These are phyloP conservation scores for Annona cherimola DNA, from an alignment of 164 flowering plant genomes.

Conservation along the genomic window DNA sequence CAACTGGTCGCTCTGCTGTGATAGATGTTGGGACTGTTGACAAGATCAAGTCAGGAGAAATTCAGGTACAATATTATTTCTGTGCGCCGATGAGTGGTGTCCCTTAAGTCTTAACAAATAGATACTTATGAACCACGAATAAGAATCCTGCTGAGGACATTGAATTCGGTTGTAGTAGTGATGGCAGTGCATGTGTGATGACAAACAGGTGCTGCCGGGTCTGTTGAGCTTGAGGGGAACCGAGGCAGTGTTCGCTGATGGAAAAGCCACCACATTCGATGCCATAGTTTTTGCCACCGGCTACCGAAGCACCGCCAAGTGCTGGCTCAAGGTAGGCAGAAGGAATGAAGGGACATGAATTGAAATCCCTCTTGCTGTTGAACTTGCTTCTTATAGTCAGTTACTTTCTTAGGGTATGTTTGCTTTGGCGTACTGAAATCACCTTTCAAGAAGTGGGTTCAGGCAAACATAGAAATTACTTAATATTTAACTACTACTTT, in stretches of 20 bases:
- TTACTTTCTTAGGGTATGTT: conserved; percentile 1
- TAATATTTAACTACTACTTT: too few relatives aligned
- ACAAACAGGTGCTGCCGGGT: conserved; percentile 3
- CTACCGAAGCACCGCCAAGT: conserved; percentile 9
- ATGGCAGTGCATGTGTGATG: not conserved
- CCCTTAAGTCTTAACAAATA: too few relatives aligned
- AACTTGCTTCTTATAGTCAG: not conserved
- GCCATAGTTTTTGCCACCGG: conserved; percentile 14
- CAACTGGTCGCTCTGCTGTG: conserved; percentile 29
- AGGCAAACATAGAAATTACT: not conserved
- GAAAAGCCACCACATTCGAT: not conserved
- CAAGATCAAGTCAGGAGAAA: conserved; percentile 35
- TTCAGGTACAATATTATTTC: conserved; percentile 23
- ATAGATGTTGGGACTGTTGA: conserved; percentile 34
- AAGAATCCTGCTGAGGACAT: too few relatives aligned
- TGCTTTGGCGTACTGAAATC: conserved; percentile 2
- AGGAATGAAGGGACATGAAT: too few relatives aligned
- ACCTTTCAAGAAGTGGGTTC: not conserved
- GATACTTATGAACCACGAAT: too few relatives aligned
- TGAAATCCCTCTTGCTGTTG: too few relatives aligned
- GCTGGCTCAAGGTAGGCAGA: conserved; percentile 1
- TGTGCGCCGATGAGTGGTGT: too few relatives aligned
- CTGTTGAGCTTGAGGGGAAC: not conserved
- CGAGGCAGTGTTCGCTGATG: not conserved
- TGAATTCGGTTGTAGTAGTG: too few relatives aligned